Evolutionary conservation across 202 grass and related monocot genomes (phyloP).

Genomic region (Hordeum pubiflorum): DNA sequence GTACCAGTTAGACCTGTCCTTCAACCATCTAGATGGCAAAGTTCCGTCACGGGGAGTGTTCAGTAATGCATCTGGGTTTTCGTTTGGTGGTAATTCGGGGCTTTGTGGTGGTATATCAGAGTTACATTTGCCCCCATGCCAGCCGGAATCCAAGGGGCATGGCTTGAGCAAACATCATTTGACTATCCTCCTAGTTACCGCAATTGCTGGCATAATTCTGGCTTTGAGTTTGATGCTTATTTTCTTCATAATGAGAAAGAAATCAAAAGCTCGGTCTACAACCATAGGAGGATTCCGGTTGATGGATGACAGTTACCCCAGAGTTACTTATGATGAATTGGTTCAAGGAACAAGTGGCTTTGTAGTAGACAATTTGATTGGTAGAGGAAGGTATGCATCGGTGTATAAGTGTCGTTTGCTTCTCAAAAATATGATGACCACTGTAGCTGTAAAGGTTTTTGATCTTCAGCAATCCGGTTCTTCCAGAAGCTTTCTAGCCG

Average conservation of each 20-base stretch:
- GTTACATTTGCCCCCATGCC: constrained; percentile 28
- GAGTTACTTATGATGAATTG: constrained; percentile 7
- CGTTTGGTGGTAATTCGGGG: neutral
- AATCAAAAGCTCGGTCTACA: neutral
- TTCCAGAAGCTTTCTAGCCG: constrained; percentile 17
- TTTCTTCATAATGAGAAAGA: neutral
- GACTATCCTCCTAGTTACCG: neutral
- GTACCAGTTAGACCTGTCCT: constrained; percentile 20
- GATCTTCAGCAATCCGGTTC: constrained; percentile 18
- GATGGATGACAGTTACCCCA: neutral
- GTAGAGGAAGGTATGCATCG: constrained; percentile 3
- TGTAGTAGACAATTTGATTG: neutral
- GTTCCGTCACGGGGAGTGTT: constrained; percentile 27
- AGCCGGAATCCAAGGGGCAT: neutral
- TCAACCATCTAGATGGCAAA: constrained; percentile 23
- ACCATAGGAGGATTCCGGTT: neutral
- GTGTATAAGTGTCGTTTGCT: constrained; percentile 1
- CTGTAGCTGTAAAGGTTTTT: constrained; percentile 33
- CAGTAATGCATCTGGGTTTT: neutral
- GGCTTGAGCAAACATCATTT: neutral
- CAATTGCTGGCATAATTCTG: neutral
- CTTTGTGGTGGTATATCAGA: constrained; percentile 26
- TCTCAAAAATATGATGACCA: neutral
- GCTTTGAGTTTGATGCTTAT: neutral
- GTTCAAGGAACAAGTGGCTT: constrained; percentile 4